Evolutionary conservation across 306 rosid species (phyloP).

Genomic region (Ormosia emarginata): DNA sequence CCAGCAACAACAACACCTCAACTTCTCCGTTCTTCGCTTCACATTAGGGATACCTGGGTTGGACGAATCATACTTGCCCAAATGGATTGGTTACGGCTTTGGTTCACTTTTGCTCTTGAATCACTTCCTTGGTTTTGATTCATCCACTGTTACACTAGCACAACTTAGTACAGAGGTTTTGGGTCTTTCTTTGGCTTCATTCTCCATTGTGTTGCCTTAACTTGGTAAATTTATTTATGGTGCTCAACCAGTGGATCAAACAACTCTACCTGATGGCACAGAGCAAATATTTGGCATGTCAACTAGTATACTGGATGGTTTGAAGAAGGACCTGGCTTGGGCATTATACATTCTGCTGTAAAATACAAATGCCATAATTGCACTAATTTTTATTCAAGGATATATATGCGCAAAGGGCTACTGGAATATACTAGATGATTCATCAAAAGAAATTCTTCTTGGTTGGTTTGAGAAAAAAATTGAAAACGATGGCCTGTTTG

Average conservation of each 20-base stretch:
- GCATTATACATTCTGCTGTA: slow-evolving; percentile 74
- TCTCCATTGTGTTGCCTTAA: slow-evolving; percentile 70
- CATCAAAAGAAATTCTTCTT: slow-evolving; percentile 45
- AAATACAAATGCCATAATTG: slow-evolving; percentile 65
- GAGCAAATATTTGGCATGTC: slow-evolving; percentile 82
- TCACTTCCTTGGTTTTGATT: slow-evolving; percentile 65
- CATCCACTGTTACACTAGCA: slow-evolving; percentile 45
- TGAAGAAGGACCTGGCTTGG: slow-evolving; percentile 90
- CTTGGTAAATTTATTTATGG: slow-evolving; percentile 91
- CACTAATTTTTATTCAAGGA: slow-evolving; percentile 54
- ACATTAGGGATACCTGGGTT: slow-evolving; percentile 92
- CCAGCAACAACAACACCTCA: slow-evolving; percentile 43
- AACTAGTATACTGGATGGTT: slow-evolving; percentile 35
- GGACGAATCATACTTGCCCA: slow-evolving; percentile 89
- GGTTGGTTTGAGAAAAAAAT: slow-evolving; percentile 66
- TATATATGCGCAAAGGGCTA: slow-evolving; percentile 77
- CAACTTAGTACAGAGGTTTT: slow-evolving; percentile 75
- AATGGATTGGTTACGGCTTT: slow-evolving; percentile 94
- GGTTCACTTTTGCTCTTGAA: slow-evolving; percentile 77
- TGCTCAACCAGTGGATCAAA: slow-evolving; percentile 60
- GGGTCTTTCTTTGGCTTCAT: slow-evolving; percentile 79
- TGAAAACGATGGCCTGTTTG: slow-evolving; percentile 46
- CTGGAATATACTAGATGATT: slow-evolving; percentile 57
- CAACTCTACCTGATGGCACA: slow-evolving; percentile 58
- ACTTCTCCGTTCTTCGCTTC: slow-evolving; percentile 88